Evolutionary conservation across 2,329 filamentous ascomycete genomes (phyloP).

Genomic region (Cladosporium austrohemisphaericum): DNA sequence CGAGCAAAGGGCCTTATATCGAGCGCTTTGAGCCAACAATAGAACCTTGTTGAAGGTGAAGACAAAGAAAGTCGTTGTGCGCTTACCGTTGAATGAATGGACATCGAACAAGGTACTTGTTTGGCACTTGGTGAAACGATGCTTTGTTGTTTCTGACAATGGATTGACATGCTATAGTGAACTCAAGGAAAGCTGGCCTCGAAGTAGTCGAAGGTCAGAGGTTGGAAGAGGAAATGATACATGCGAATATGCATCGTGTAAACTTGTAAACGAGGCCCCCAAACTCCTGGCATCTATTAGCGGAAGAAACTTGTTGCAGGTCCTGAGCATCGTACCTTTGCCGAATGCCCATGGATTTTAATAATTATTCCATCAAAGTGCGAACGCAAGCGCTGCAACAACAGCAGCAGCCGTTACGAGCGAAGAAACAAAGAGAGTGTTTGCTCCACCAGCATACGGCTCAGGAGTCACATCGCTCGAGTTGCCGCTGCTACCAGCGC

Average conservation of each 20-base stretch:
- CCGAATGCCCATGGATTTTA: constrained; percentile 11
- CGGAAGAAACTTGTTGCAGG: neutral
- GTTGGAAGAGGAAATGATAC: constrained; percentile 1
- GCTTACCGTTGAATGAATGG: neutral
- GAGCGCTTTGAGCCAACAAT: neutral
- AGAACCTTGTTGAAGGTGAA: neutral
- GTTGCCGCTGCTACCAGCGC: constrained; percentile 15
- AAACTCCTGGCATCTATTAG: constrained; percentile 8
- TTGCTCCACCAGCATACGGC: constrained; percentile 19
- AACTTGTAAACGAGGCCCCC: neutral
- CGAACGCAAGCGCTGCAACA: constrained; percentile 24
- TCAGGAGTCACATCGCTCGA: constrained; percentile 18
- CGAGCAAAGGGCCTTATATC: constrained; percentile 5
- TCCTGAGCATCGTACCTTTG: neutral
- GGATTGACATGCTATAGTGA: constrained; percentile 10
- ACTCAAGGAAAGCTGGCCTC: constrained; percentile 3
- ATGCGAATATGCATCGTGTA: constrained; percentile 6
- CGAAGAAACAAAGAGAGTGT: constrained; percentile 16
- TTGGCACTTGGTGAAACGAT: neutral
- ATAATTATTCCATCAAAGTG: constrained; percentile 18
- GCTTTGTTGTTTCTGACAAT: constrained; percentile 7
- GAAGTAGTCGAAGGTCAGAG: neutral
- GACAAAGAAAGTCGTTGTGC: neutral
- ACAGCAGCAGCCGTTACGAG: constrained; percentile 9
- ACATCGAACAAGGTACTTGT: neutral